Base-by-base conservation (phyloP, 2,329 filamentous ascomycete species). In the Dendryphion nanum region DNA sequence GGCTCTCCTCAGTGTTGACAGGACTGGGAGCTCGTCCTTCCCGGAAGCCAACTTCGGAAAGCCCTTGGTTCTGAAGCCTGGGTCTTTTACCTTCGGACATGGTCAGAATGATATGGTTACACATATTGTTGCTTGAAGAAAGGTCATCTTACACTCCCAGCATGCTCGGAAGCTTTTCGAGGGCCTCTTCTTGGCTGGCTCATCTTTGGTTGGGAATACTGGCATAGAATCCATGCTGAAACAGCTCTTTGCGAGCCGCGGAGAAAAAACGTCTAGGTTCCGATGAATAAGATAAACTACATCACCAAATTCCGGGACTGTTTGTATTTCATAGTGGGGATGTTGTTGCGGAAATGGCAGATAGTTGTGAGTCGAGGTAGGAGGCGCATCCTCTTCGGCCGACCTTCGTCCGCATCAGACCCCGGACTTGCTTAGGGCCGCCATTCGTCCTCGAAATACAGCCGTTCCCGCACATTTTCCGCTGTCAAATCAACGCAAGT, bases 121-220 rank as follows among this genome's bases (percentile, higher is more conserved):
- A n/a, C 10, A 10, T 26, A 10, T n/a, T n/a, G 23, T 10, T 26
- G 23, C n/a, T n/a, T 10, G n/a, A 24, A 26, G 23, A 26, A 30
- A 17, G 16, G 29, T 8, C 16, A 30, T 47, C 59, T 61, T 46
- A 65, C 61, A 65, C 51, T 64, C 57, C 57, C 60, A 61, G 38
- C 57, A 64, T 26, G 55, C 49, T 34, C 59, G 57, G 21, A 60
- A 38, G 24, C 53, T 47, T 41, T 51, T 59, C n/a, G 43, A 44
- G 14, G 51, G 42, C 20, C 61, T 42, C 42, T 64, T 64, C 43
- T 44, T 54, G 24, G 14, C 45, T 7, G 29, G 37, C 15, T 44
- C 44, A 33, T 49, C 38, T 32, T 42, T 53, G 7, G 48, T 23
- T 18, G 34, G 41, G n/a, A n/a, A n/a, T n/a, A n/a, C n/a, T n/a